Evolutionary conservation across 176 grass and related monocot genomes (phyloP), one percentile per base, ranked within the genome.

Genomic region (Elymus sibiricus): DNA sequence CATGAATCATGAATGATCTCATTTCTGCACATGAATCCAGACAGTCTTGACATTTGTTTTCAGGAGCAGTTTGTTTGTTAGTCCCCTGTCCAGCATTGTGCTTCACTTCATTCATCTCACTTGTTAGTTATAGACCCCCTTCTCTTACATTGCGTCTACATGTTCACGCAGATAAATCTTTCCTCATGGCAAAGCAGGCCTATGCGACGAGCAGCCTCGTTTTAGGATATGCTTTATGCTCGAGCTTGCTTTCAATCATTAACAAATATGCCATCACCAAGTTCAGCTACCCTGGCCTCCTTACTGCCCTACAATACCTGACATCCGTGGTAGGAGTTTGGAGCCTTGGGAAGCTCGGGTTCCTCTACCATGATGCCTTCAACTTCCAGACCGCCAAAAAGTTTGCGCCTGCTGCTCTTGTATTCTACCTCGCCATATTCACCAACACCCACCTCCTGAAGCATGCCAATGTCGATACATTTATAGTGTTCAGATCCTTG

Each of bases 211-310:
- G 88, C 74, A 90, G 79, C 74, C 84, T 95, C 11, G 79, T 90
- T 58, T n/a, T 92, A 3, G 93, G 93, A 10, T 92, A 95, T 34
- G 86, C 86, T 5, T 39, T 95, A 46, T 95, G 88, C 17, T 89
- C 90, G 2, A 90, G 88, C 58, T 72, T 95, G 83, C 90, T 95
- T n/a, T 83, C 93, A 13, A 90, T 95, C 55, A 95, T 92, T 86
- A 95, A 95, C 80, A 95, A 95, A 84, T 92, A 86, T 25, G 93
- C 93, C 43, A 88, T 95, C 74, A 95, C 89, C 42, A 92, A 95
- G 67, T 95, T 95, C 79, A 77, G 86, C 29, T 95, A 92, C 89
- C 93, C 93, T 5, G 93, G 93, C 3, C 88, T 88, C 31, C 74
- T 95, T 35, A 95, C 90, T 0, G 86, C 90, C 62, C 83, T 95